Conservation (phyloP, 257 asterid species). For the Solanum acaule region DNA sequence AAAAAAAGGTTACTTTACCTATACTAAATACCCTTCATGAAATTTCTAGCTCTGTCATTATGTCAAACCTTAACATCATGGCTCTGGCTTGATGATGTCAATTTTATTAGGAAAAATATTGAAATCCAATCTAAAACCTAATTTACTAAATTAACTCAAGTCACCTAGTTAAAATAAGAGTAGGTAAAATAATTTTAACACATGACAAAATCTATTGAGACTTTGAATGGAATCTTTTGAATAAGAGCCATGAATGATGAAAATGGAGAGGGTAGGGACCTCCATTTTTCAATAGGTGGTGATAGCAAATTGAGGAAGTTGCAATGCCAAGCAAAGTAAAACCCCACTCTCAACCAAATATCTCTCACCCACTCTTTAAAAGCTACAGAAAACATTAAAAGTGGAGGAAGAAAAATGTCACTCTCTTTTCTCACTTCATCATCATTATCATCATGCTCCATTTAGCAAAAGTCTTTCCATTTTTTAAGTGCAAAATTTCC, state of each 20-base stretch:
- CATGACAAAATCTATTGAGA: neutral
- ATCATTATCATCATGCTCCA: neutral
- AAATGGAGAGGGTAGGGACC: conserved; percentile 32
- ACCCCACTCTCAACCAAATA: conserved; percentile 21
- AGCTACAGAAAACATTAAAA: neutral
- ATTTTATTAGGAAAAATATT: neutral
- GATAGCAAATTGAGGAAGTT: conserved; percentile 33
- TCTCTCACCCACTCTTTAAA: conserved; percentile 6
- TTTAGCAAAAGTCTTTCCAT: neutral
- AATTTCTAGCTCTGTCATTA: neutral
- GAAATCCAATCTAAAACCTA: neutral
- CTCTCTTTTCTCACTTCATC: conserved; percentile 19
- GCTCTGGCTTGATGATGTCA: neutral
- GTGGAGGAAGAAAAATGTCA: neutral
- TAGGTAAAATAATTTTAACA: neutral
- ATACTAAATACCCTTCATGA: neutral
- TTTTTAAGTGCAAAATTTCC: neutral
- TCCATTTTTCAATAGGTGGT: conserved; percentile 26
- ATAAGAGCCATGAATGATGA: neutral
- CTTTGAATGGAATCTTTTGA: neutral
- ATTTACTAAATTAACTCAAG: neutral
- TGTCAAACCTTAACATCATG: neutral
- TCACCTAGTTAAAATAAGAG: neutral
- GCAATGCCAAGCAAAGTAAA: conserved; percentile 49
- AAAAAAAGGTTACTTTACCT: no score